Evolutionary conservation across 768 basidiomycete genomes (phyloP).

Genomic region (Termitomyces sp.): DNA sequence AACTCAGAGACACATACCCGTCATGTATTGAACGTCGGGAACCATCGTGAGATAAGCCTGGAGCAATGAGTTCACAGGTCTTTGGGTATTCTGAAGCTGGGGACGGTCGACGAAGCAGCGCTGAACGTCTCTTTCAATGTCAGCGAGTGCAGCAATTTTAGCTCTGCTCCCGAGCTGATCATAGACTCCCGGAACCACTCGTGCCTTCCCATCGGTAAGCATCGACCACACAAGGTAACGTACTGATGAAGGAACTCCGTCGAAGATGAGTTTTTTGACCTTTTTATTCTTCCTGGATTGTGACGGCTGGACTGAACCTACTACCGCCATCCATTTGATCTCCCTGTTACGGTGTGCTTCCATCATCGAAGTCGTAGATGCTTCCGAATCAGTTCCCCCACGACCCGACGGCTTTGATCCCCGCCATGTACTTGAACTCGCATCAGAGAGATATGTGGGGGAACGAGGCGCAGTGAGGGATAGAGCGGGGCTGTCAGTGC

Average conservation of each 20-base stretch:
- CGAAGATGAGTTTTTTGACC: slow-evolving; percentile 62
- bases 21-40: slow-evolving; percentile 67
- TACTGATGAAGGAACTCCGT: slow-evolving; percentile 80
- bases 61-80: slow-evolving; percentile 49
- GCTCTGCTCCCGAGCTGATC: slow-evolving; percentile 52
- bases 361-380: slow-evolving; percentile 35
- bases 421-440: slow-evolving; percentile 5
- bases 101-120: slow-evolving; percentile 51
- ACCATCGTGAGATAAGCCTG: slow-evolving; percentile 84
- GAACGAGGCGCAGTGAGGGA: slow-evolving; percentile 25
- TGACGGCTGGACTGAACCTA: slow-evolving; percentile 49
- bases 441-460: slow-evolving; percentile 13
- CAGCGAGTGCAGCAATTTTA: slow-evolving; percentile 37
- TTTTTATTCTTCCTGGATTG: slow-evolving; percentile 78
- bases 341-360: slow-evolving; percentile 75
- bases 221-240: slow-evolving; percentile 83
- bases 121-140: slow-evolving; percentile 56
- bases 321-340: slow-evolving; percentile 64
- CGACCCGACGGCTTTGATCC: slow-evolving; percentile 1
- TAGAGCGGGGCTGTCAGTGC: slow-evolving; percentile 37
- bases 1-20: slow-evolving; percentile 34
- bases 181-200: slow-evolving; percentile 66
- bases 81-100: slow-evolving; percentile 50
- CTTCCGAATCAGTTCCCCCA: slow-evolving; percentile 24
- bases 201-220: slow-evolving; percentile 70